These are phyloP conservation scores for Vachellia pachyceras DNA, from an alignment of 306 rosid species.

Conservation along the genomic window DNA sequence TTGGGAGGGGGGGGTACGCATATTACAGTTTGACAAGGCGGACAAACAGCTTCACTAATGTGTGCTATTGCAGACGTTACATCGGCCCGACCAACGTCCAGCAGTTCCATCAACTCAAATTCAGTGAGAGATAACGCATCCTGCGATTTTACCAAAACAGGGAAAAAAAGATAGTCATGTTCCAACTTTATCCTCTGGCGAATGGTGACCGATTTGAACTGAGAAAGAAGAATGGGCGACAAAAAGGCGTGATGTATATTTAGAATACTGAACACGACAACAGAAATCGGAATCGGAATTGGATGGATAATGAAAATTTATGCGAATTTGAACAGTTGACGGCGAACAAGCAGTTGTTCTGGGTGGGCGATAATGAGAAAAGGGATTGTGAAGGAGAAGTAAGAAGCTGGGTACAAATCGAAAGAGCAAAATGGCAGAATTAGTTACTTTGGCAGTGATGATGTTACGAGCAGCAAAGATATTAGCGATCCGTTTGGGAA, in stretches of 20 bases:
- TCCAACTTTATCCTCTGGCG: not conserved
- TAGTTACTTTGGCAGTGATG: constrained; percentile 72
- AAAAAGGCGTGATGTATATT: not conserved
- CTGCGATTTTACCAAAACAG: constrained; percentile 44
- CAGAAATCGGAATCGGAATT: constrained; percentile 1
- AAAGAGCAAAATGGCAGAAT: not conserved
- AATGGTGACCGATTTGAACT: not conserved
- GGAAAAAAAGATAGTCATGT: not conserved
- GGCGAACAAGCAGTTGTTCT: not conserved
- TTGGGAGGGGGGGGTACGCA: not conserved
- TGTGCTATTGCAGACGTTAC: constrained; percentile 71
- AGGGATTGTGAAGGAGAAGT: not conserved
- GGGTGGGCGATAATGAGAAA: constrained; percentile 5
- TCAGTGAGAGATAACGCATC: constrained; percentile 83
- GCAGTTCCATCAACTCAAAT: constrained; percentile 82
- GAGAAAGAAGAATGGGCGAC: constrained; percentile 4
- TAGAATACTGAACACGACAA: not conserved
- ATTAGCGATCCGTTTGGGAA: constrained; percentile 70
- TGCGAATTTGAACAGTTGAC: not conserved
- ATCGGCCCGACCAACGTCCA: constrained; percentile 77
- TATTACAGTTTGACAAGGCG: constrained; percentile 83
- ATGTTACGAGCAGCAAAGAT: constrained; percentile 84
- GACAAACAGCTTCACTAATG: constrained; percentile 83
- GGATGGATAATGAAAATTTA: not conserved
- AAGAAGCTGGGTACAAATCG: not conserved